phyloP scores from a whole-genome alignment of 139 green algal genomes.

The Picochlorum costavermella region DNA sequence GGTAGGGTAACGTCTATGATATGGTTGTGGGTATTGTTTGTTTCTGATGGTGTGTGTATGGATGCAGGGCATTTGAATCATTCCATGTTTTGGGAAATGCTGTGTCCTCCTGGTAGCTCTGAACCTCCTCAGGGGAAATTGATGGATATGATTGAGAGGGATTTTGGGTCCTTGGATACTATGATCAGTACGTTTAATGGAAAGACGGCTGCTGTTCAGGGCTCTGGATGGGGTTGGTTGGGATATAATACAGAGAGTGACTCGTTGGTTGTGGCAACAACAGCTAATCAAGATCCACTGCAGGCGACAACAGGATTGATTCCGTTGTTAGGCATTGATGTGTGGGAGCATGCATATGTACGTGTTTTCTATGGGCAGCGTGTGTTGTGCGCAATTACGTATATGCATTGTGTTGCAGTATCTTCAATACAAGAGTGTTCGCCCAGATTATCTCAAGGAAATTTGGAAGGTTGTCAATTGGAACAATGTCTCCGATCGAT shows the following conservation, averaged over 20 bases:
- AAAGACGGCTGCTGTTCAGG: constrained; percentile 75
- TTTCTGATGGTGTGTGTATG: not conserved
- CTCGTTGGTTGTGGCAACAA: constrained; percentile 66
- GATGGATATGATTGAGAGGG: constrained; percentile 60
- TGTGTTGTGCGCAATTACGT: too few relatives aligned
- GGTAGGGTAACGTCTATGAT: constrained; percentile 27
- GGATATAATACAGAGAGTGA: constrained; percentile 67
- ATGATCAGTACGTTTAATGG: constrained; percentile 71
- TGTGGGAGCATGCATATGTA: constrained; percentile 80
- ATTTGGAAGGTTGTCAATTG: constrained; percentile 98
- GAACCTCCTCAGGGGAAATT: constrained; percentile 65
- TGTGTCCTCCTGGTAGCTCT: constrained; percentile 74
- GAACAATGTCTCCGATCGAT: constrained; percentile 72
- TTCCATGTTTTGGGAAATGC: constrained; percentile 93
- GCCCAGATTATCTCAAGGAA: constrained; percentile 93
- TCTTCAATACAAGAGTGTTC: constrained; percentile 92
- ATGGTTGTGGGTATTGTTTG: not conserved
- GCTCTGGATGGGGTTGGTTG: constrained; percentile 94
- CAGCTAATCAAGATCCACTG: constrained; percentile 84
- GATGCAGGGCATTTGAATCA: constrained; percentile 92
- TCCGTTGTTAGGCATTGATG: constrained; percentile 89
- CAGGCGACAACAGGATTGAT: constrained; percentile 42
- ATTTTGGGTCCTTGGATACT: constrained; percentile 83
- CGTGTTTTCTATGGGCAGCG: too few relatives aligned
- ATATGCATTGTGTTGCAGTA: not conserved